phyloP scores from a whole-genome alignment of 2,329 filamentous ascomycete genomes.

The Chrysoporthe cubensis region DNA sequence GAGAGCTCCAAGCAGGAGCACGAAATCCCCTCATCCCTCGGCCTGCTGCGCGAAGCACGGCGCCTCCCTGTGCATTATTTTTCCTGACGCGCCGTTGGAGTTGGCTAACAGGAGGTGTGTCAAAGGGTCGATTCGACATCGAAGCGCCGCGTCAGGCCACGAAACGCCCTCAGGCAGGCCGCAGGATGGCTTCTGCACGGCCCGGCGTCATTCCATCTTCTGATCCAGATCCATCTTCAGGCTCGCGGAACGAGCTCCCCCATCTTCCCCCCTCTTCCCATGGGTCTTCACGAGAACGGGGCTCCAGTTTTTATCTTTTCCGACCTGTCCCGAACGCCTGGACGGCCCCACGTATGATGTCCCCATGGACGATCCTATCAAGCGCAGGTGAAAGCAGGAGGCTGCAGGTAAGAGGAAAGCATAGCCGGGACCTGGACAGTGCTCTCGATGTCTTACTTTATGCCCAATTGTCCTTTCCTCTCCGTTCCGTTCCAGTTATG shows the following conservation, averaged over 20 bases:
- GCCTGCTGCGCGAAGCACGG: background rate
- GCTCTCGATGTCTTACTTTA: conserved; percentile 1
- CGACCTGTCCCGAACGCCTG: conserved; percentile 14
- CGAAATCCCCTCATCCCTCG: background rate
- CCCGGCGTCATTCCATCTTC: background rate
- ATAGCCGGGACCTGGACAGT: background rate
- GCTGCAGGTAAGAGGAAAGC: conserved; percentile 4
- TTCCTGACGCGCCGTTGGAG: background rate
- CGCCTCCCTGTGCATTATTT: background rate
- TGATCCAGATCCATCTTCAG: background rate
- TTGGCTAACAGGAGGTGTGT: background rate
- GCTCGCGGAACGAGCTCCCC: background rate
- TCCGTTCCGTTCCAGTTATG: background rate
- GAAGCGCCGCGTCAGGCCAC: conserved; percentile 3
- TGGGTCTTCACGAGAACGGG: background rate
- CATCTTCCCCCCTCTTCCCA: background rate
- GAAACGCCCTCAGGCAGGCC: conserved; percentile 10
- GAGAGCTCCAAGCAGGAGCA: background rate
- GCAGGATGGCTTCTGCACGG: conserved; percentile 6
- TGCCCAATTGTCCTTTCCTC: background rate
- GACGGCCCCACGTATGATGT: conserved; percentile 9
- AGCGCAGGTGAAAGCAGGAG: background rate
- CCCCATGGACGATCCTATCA: conserved; percentile 1
- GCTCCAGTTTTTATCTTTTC: conserved; percentile 12
- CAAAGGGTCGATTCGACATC: background rate